phyloP scores from a whole-genome alignment of 1,139 yeast genomes.

The Pichia sp. region DNA sequence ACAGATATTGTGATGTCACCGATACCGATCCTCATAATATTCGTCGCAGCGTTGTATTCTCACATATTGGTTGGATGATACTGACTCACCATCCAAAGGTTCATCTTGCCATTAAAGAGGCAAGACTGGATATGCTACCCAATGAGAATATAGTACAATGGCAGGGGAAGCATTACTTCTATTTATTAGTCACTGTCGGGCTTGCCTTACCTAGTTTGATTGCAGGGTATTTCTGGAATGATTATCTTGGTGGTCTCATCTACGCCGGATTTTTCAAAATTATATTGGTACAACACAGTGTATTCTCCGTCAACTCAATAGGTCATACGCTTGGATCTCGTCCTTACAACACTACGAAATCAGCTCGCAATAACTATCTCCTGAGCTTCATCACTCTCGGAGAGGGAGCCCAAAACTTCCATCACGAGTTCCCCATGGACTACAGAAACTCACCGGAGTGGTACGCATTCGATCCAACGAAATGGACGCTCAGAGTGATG shows the following conservation, averaged over 20 bases:
- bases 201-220: conserved; percentile 43
- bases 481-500: conserved; percentile 46
- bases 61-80: conserved; percentile 61
- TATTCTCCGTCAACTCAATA: conserved; percentile 49
- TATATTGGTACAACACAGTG: conserved; percentile 47
- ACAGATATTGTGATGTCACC: conserved; percentile 53
- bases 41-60: conserved; percentile 50
- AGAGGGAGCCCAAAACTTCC: conserved; percentile 61
- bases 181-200: conserved; percentile 39
- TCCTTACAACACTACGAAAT: conserved; percentile 58
- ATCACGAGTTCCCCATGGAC: conserved; percentile 70
- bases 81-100: conserved; percentile 44
- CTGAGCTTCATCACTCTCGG: conserved; percentile 55
- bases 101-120: conserved; percentile 29
- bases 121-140: conserved; percentile 29
- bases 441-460: conserved; percentile 46
- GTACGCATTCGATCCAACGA: conserved; percentile 60
- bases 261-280: conserved; percentile 58
- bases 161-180: conserved; percentile 47
- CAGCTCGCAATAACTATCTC: conserved; percentile 42
- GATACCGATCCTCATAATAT: conserved; percentile 63
- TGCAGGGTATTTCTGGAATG: conserved; percentile 38
- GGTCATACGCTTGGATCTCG: conserved; percentile 54
- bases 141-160: conserved; percentile 40
- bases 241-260: conserved; percentile 47